Evolutionary conservation across 495 filamentous ascomycete genomes (phyloP).

Genomic region (Beverwykella pulmonaria): DNA sequence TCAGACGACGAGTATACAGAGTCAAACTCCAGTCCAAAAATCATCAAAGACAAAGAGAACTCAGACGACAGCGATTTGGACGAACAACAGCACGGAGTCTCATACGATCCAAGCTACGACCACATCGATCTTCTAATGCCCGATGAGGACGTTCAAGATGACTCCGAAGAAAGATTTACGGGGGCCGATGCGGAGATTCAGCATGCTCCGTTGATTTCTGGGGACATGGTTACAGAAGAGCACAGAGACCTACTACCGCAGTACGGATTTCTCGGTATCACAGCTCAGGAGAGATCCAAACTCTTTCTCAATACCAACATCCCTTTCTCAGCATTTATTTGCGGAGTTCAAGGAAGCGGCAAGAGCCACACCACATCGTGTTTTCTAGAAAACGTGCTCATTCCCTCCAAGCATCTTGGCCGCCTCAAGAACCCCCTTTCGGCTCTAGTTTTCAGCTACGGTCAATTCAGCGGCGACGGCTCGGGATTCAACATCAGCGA

Average conservation of each 20-base stretch:
- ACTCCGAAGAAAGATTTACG: not conserved
- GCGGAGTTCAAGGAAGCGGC: conserved; percentile 74
- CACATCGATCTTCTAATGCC: conserved; percentile 3
- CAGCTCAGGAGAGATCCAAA: not conserved
- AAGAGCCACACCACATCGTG: conserved; percentile 76
- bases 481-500: conserved; percentile 29
- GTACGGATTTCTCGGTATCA: conserved; percentile 14
- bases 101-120: not conserved
- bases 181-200: conserved; percentile 5
- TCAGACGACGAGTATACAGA: not conserved
- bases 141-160: not conserved
- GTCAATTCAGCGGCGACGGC: conserved; percentile 14
- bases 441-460: conserved; percentile 25
- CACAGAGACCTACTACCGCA: conserved; percentile 3
- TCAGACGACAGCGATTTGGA: not conserved
- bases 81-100: not conserved
- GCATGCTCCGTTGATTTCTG: conserved; percentile 19
- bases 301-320: conserved; percentile 68
- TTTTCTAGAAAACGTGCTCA: conserved; percentile 66
- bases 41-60: not conserved
- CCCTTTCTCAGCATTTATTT: conserved; percentile 74
- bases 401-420: conserved; percentile 64
- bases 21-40: not conserved
- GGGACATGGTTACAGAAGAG: not conserved
- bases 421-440: conserved; percentile 43